Conservation (phyloP, 1,139 yeast genomes). For the Saccharomyces hybrid region DNA sequence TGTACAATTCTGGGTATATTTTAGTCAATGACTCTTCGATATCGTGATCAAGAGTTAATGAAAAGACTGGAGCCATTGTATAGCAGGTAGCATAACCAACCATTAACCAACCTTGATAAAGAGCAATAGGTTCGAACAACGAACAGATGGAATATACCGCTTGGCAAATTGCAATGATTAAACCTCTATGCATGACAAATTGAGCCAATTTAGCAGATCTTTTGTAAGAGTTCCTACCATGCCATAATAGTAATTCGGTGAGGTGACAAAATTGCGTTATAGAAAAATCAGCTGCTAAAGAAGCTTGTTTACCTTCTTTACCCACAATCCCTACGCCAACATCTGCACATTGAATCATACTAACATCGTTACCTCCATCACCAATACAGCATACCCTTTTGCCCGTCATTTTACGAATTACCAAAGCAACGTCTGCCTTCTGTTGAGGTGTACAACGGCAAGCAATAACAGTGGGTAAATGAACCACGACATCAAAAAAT, state of each 20-base stretch:
- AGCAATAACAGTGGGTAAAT: constrained; percentile 87
- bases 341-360: constrained; percentile 98
- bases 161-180: constrained; percentile 92
- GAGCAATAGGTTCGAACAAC: constrained; percentile 83
- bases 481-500: constrained; percentile 69
- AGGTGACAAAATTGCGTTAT: constrained; percentile 86
- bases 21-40: constrained; percentile 85
- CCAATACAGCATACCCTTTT: constrained; percentile 96
- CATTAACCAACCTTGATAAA: constrained; percentile 95
- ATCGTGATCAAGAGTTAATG: constrained; percentile 84
- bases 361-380: constrained; percentile 98
- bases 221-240: constrained; percentile 94
- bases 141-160: constrained; percentile 86
- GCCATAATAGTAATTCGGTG: constrained; percentile 87
- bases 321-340: constrained; percentile 99
- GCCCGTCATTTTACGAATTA: constrained; percentile 71
- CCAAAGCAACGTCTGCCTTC: constrained; percentile 86
- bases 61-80: constrained; percentile 98
- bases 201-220: constrained; percentile 92
- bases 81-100: constrained; percentile 96
- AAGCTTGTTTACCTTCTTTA: constrained; percentile 96
- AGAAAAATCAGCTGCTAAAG: constrained; percentile 94
- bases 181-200: constrained; percentile 93
- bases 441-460: constrained; percentile 99
- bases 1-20: constrained; percentile 89